These are phyloP conservation scores for Coffea canephora DNA, from an alignment of 257 asterid genomes.

Conservation along the genomic window DNA sequence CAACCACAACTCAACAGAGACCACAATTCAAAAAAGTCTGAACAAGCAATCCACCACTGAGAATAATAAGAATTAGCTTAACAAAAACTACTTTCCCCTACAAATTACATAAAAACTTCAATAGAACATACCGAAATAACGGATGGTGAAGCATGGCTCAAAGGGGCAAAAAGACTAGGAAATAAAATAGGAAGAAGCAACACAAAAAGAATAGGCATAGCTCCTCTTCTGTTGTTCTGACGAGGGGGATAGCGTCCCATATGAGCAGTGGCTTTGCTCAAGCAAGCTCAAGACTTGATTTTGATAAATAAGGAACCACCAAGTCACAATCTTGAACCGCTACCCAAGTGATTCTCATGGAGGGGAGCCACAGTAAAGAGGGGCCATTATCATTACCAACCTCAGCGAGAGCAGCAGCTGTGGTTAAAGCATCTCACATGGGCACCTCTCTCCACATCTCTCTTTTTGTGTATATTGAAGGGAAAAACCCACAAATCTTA, in stretches of 20 bases:
- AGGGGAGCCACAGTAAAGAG: slow-evolving; percentile 35
- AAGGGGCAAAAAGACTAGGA: slow-evolving; percentile 52
- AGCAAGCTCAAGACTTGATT: slow-evolving; percentile 23
- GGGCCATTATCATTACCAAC: slow-evolving; percentile 50
- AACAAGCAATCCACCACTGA: slow-evolving; percentile 3
- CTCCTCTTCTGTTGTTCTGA: slow-evolving; percentile 55
- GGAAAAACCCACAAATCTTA: slow-evolving; percentile 19
- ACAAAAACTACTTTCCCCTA: slow-evolving; percentile 3
- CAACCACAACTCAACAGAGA: slow-evolving; percentile 5
- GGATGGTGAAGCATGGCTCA: slow-evolving; percentile 72
- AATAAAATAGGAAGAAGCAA: slow-evolving; percentile 63
- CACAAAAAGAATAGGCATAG: slow-evolving; percentile 67
- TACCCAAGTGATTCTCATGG: slow-evolving; percentile 13
- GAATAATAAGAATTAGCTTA: slow-evolving; percentile 7
- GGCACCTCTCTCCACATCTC: slow-evolving; percentile 27
- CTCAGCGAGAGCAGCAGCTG: not conserved
- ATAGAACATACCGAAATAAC: slow-evolving; percentile 48
- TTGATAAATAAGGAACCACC: not conserved
- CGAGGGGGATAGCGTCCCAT: slow-evolving; percentile 42
- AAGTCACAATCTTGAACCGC: slow-evolving; percentile 11
- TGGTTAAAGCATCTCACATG: slow-evolving; percentile 68
- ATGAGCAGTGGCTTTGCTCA: not conserved
- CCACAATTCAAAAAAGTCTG: not conserved
- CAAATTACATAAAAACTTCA: slow-evolving; percentile 5
- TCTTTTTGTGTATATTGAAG: not conserved